Percentiles rank a stretch among this genome's conserved stretches.
phyloP scores from a whole-genome alignment of 495 filamentous ascomycete genomes.

The Hypoxylon trugodes region DNA sequence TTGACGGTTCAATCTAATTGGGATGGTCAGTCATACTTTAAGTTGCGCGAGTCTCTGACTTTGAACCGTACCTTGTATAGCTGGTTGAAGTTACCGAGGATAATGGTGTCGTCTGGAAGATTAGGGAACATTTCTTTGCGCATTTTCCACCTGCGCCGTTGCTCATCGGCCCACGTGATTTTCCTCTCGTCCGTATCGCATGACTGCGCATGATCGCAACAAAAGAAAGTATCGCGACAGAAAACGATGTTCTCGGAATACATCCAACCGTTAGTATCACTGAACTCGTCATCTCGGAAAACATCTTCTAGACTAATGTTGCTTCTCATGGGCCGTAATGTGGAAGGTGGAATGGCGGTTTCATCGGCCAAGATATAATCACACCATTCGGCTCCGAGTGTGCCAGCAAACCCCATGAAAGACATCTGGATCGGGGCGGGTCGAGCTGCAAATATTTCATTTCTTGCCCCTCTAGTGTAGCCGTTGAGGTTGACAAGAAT shows the following conservation, averaged over 20 bases:
- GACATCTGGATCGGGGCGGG: slow-evolving; percentile 99
- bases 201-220: slow-evolving; percentile 95
- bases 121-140: slow-evolving; percentile 92
- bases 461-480: slow-evolving; percentile 95
- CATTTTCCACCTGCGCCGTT: slow-evolving; percentile 87
- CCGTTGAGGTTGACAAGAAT: slow-evolving; percentile 98
- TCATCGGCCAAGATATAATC: slow-evolving; percentile 95
- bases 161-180: slow-evolving; percentile 86
- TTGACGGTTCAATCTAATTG: slow-evolving; percentile 91
- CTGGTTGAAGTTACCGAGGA: slow-evolving; percentile 98
- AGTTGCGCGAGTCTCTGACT: background rate
- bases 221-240: slow-evolving; percentile 96
- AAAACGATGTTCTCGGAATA: slow-evolving; percentile 98
- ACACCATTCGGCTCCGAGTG: slow-evolving; percentile 97
- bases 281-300: slow-evolving; percentile 71
- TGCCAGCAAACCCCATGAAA: slow-evolving; percentile 99
- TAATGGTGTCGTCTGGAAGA: slow-evolving; percentile 83
- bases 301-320: slow-evolving; percentile 79
- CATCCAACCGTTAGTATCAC: slow-evolving; percentile 78
- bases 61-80: slow-evolving; percentile 84
- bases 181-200: slow-evolving; percentile 72
- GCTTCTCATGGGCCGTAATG: slow-evolving; percentile 77
- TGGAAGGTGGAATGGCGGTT: slow-evolving; percentile 83
- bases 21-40: slow-evolving; percentile 1
- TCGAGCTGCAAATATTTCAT: slow-evolving; percentile 95